phyloP scores from a whole-genome alignment of 331 rosid genomes.

The Cydonia oblonga region DNA sequence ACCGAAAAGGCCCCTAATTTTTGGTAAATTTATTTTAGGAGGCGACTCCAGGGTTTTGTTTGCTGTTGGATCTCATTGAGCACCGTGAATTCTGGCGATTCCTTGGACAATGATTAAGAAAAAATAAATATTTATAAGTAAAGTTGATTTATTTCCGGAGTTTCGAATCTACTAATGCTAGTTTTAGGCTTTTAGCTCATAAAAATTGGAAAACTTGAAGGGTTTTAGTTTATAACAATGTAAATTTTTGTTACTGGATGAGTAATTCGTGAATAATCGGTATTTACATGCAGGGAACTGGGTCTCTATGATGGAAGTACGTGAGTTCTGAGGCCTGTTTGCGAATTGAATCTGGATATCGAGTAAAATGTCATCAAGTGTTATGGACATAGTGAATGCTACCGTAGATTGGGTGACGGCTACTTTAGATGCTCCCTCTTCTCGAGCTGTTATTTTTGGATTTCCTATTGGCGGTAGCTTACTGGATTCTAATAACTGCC shows the following conservation, averaged over 20 bases:
- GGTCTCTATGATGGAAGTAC: not conserved
- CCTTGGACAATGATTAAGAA: not conserved
- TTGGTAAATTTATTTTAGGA: not conserved
- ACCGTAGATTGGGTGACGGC: constrained; percentile 49
- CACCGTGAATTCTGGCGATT: not conserved
- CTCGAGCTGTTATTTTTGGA: constrained; percentile 87
- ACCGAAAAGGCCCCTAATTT: not conserved
- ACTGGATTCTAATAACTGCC: not conserved
- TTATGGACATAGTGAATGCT: constrained; percentile 39
- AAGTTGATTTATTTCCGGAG: not conserved
- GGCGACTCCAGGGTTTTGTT: not conserved
- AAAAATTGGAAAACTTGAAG: not conserved
- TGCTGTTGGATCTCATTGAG: not conserved
- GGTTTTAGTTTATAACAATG: not conserved
- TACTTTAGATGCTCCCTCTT: constrained; percentile 66
- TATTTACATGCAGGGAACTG: constrained; percentile 7
- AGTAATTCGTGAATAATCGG: not conserved
- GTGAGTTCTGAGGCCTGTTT: constrained; percentile 7
- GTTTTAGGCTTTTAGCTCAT: not conserved
- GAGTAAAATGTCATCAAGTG: constrained; percentile 38
- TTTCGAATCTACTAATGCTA: not conserved
- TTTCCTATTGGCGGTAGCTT: constrained; percentile 69
- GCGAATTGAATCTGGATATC: constrained; percentile 7
- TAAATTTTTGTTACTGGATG: not conserved
- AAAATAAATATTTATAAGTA: not conserved